Evolutionary conservation across 805 yeast genomes (phyloP).

Genomic region (Vanderwaltozyma yarrowii): DNA sequence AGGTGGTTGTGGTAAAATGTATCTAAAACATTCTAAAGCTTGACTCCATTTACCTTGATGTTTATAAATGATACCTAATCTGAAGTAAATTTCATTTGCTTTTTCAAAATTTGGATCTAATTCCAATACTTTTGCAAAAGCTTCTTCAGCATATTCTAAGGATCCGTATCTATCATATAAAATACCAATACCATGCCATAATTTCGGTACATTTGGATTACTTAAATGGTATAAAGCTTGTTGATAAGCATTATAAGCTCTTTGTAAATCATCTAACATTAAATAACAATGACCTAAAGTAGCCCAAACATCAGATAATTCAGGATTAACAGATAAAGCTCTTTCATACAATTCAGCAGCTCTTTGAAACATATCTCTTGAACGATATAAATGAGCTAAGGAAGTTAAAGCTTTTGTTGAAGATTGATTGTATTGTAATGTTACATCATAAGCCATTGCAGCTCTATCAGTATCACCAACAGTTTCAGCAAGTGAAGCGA

Average conservation of each 20-base stretch:
- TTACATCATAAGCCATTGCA: constrained; percentile 76
- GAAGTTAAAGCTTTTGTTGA: constrained; percentile 78
- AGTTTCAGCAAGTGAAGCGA: constrained; percentile 82
- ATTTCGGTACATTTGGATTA: constrained; percentile 89
- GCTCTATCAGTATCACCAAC: constrained; percentile 87
- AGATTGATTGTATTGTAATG: constrained; percentile 76
- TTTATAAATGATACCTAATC: constrained; percentile 92
- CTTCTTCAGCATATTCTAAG: constrained; percentile 95
- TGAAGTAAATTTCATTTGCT: constrained; percentile 90
- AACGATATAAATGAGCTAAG: constrained; percentile 78
- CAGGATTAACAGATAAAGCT: constrained; percentile 70
- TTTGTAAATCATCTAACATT: constrained; percentile 91
- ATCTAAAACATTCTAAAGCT: constrained; percentile 90
- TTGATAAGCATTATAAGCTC: constrained; percentile 95
- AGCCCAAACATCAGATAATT: constrained; percentile 96
- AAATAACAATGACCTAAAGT: constrained; percentile 90
- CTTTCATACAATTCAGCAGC: constrained; percentile 92
- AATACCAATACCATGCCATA: constrained; percentile 98
- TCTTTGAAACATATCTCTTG: constrained; percentile 81
- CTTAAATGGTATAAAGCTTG: constrained; percentile 85
- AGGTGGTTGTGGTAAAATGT: constrained; percentile 84
- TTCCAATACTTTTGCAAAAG: constrained; percentile 90
- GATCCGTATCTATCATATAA: constrained; percentile 94
- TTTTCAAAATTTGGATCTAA: constrained; percentile 94
- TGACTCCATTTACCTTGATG: constrained; percentile 81